Base-by-base conservation (phyloP, 495 filamentous ascomycete genomes). In the Lentithecium fluviatile region DNA sequence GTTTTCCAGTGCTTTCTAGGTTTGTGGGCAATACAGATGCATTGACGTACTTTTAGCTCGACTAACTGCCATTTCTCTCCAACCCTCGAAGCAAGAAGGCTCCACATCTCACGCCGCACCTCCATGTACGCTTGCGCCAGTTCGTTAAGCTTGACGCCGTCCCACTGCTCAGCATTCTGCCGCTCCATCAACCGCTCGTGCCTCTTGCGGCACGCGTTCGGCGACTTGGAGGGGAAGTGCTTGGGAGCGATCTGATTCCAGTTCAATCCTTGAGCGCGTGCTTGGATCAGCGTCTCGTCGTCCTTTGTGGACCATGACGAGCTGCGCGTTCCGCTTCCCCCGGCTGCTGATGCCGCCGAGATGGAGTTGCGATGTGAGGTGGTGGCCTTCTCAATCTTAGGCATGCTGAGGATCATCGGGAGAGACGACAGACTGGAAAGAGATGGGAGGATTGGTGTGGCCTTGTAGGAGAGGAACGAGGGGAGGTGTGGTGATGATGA, bases 121-220 rank as follows among this genome's bases (percentile, higher is more conserved):
- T 76, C 79, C 77, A 85, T 81, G 71, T 91, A 91, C 62, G 83
- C 83, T 70, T 80, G 82, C 45, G 84, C 83, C 10, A 91, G 70
- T 13, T 73, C 75, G 66, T 89, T 85, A 2, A 88, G 75, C 75
- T 85, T 88, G 49, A 81, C 70, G 40, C 78, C 80, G 69, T 89
- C 85, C 80, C 86, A 90, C 58, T 86, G 83, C 62, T 87, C 85
- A 20, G 66, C 73, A 40, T 80, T 82, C 54, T 78, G 76, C 58
- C 82, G 79, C 70, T 88, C 86, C 81, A 90, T 84, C 58, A 90
- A 73, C 20, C 88, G 75, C 73, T 90, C 88, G 67, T 90, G 85
- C 42, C 88, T 79, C 70, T 91, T 91, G 15, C 88, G 85, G 74
- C 88, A 91, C 25, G 88, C 87, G 71, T 91, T 91, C 29, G 85